These are phyloP conservation scores for Mimosa bimucronata DNA, from an alignment of 306 rosid species.

Conservation along the genomic window DNA sequence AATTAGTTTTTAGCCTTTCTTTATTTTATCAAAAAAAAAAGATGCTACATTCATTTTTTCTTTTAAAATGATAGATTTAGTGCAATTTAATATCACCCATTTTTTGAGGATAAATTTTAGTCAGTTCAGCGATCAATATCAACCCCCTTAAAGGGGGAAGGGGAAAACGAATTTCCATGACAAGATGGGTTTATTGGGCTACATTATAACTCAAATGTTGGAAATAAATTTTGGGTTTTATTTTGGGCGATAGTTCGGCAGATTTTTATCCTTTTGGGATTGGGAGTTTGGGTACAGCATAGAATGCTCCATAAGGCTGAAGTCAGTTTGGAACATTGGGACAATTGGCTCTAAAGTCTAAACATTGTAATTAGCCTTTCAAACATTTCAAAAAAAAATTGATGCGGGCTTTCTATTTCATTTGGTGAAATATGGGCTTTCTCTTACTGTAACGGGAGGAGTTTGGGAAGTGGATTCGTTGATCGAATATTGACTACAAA, in stretches of 20 bases:
- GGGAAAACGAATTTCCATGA: background rate
- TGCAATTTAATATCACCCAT: background rate
- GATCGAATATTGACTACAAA: background rate
- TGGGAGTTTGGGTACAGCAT: background rate
- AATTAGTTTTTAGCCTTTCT: no score
- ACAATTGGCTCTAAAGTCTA: background rate
- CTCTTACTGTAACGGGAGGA: background rate
- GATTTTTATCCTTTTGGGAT: background rate
- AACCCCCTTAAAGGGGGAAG: background rate
- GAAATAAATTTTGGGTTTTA: no score
- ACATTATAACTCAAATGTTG: background rate
- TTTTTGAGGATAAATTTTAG: background rate
- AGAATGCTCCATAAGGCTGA: background rate
- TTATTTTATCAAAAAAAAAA: no score
- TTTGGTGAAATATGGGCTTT: background rate
- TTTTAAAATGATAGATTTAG: no score
- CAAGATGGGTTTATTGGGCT: background rate
- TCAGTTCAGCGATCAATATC: background rate
- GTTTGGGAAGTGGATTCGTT: background rate
- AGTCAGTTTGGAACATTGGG: background rate
- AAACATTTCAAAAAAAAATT: no score
- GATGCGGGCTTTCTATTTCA: no score
- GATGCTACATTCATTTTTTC: background rate
- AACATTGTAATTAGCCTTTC: background rate
- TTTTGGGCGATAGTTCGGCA: no score